These are phyloP conservation scores for Puccinia hordei DNA, from an alignment of 1,284 basidiomycete genomes.

Conservation along the genomic window DNA sequence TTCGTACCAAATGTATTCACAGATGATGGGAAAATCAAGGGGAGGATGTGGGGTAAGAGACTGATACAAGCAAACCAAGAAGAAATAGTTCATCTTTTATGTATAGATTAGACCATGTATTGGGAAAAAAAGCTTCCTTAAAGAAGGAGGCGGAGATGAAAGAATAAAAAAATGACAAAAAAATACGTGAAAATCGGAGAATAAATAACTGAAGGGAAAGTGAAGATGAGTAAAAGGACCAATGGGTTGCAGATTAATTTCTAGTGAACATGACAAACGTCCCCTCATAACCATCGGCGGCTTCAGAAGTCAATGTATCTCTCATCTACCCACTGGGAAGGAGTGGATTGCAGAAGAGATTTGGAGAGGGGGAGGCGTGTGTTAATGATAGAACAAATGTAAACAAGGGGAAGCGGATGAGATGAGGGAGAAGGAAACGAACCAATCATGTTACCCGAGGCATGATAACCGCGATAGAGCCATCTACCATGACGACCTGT, in stretches of 20 bases:
- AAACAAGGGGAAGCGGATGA: constrained; percentile 56
- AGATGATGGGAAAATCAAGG: too few relatives aligned
- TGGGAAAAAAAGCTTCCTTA: too few relatives aligned
- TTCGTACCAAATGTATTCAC: too few relatives aligned
- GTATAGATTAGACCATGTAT: too few relatives aligned
- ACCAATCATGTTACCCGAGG: constrained; percentile 56
- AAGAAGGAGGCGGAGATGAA: too few relatives aligned
- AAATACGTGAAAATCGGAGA: too few relatives aligned
- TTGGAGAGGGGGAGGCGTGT: constrained; percentile 28
- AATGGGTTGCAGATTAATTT: constrained; percentile 6
- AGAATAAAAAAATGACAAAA: too few relatives aligned
- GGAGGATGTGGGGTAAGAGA: too few relatives aligned
- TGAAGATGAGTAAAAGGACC: background rate
- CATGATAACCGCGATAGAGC: constrained; percentile 57
- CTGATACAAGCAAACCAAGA: too few relatives aligned
- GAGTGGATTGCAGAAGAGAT: background rate
- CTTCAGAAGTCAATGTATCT: constrained; percentile 57
- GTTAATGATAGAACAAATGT: constrained; percentile 54
- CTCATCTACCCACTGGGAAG: constrained; percentile 56
- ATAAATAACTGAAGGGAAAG: too few relatives aligned
- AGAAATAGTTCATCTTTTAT: too few relatives aligned
- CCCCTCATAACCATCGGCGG: constrained; percentile 58
- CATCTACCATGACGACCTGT: constrained; percentile 55
- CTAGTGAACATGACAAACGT: constrained; percentile 40
- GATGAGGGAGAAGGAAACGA: constrained; percentile 54